Conservation (phyloP, 441 rosid genomes). For the Capsella rubella region DNA sequence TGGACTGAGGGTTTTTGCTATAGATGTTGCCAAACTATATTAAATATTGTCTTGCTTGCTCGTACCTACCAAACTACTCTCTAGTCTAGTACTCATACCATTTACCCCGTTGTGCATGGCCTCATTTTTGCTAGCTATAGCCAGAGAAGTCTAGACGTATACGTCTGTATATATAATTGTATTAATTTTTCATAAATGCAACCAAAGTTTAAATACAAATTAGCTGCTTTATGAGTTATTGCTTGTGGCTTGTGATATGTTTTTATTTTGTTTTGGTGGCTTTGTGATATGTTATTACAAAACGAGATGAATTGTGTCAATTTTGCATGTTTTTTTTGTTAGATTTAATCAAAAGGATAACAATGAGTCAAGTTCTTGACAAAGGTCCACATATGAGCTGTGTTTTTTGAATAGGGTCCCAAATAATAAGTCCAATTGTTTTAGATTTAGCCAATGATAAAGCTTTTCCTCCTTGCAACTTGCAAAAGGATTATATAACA, state of each 20-base stretch:
- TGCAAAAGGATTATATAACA: constrained; percentile 24
- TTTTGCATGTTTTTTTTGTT: not conserved
- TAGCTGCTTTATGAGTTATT: not conserved
- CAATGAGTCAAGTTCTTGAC: not conserved
- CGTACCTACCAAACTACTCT: constrained; percentile 15
- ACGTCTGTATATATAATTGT: not conserved
- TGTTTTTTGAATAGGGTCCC: constrained; percentile 21
- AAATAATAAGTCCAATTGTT: constrained; percentile 20
- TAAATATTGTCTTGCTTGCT: constrained; percentile 24
- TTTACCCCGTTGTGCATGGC: constrained; percentile 16
- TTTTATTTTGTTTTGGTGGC: too few relatives aligned
- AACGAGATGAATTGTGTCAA: not conserved
- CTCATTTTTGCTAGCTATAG: constrained; percentile 29
- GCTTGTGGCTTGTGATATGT: not conserved
- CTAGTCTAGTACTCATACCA: not conserved
- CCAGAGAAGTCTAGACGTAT: constrained; percentile 1
- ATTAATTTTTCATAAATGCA: not conserved
- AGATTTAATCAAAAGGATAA: not conserved
- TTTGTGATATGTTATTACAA: not conserved
- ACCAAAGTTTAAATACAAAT: not conserved
- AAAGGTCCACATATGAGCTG: too few relatives aligned
- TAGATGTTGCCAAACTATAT: constrained; percentile 29
- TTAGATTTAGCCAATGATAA: constrained; percentile 23
- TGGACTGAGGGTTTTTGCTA: constrained; percentile 22
- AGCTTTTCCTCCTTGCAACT: constrained; percentile 31